These are phyloP conservation scores for Climacium dendroides DNA, from an alignment of 225 moss, liverwort and hornwort genomes.

Conservation along the genomic window DNA sequence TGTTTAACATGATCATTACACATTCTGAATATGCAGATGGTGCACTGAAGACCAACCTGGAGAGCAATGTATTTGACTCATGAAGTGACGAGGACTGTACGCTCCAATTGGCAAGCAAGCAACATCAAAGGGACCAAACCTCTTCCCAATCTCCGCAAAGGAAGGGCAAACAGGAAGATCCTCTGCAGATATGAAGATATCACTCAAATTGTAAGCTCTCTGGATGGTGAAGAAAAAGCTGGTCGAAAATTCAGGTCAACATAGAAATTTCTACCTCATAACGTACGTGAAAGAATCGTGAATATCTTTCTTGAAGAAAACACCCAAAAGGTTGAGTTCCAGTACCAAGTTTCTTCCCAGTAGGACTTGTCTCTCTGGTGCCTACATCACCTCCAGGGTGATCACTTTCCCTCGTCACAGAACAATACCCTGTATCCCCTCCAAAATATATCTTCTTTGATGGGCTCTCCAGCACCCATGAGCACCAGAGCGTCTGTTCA, in stretches of 20 bases:
- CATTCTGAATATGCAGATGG: not conserved
- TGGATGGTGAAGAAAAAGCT: not conserved
- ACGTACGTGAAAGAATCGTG: not conserved
- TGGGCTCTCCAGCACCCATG: constrained; percentile 24
- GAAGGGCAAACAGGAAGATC: constrained; percentile 23
- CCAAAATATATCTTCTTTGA: constrained; percentile 29
- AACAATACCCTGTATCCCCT: constrained; percentile 23
- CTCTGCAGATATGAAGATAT: constrained; percentile 3
- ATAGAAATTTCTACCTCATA: not conserved
- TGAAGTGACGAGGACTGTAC: constrained; percentile 19
- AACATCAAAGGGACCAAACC: constrained; percentile 20
- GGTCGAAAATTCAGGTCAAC: not conserved
- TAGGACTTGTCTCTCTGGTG: not conserved
- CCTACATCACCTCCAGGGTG: constrained; percentile 20
- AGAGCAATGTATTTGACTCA: constrained; percentile 15
- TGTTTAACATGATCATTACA: not conserved
- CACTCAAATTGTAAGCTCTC: not conserved
- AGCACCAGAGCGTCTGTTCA: constrained; percentile 23
- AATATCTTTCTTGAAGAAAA: not conserved
- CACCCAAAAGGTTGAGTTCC: not conserved
- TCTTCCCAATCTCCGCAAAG: constrained; percentile 29
- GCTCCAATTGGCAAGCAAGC: constrained; percentile 31
- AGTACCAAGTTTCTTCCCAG: constrained; percentile 1
- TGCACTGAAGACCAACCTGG: constrained; percentile 8
- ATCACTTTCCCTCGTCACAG: not conserved